phyloP scores from a whole-genome alignment of 257 asterid species.

The Hygrophila difformis region DNA sequence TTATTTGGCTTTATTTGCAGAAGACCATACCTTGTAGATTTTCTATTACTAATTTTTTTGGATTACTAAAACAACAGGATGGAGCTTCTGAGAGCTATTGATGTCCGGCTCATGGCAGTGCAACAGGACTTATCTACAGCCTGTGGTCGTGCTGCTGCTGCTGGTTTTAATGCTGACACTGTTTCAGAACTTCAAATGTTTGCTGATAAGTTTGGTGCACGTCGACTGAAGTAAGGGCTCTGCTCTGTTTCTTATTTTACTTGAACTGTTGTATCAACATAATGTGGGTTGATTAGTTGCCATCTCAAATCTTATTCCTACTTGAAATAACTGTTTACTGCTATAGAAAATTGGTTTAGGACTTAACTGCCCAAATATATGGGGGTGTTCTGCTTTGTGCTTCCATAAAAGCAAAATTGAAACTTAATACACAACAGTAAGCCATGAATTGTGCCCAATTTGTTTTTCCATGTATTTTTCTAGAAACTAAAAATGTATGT shows the following conservation, averaged over 20 bases:
- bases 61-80: conserved; percentile 36
- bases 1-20: background rate
- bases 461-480: too few species aligned
- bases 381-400: too few species aligned
- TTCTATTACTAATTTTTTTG: background rate
- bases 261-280: too few species aligned
- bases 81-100: conserved; percentile 75
- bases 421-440: too few species aligned
- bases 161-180: conserved; percentile 51
- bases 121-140: conserved; percentile 60
- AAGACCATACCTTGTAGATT: background rate
- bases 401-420: too few species aligned
- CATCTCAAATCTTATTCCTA: too few species aligned
- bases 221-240: conserved; percentile 49
- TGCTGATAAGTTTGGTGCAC: conserved; percentile 61
- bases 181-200: conserved; percentile 59
- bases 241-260: background rate
- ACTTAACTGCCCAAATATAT: too few species aligned
- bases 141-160: conserved; percentile 57
- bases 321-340: too few species aligned
- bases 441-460: too few species aligned
- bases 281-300: too few species aligned
- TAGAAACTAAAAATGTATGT: too few species aligned
- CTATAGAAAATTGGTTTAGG: too few species aligned
- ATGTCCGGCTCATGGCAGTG: conserved; percentile 68